A percentile compares a stretch with the other conserved stretches of the same genome.
phyloP scores from a whole-genome alignment of 306 rosid species.

The Prosopis cineraria region DNA sequence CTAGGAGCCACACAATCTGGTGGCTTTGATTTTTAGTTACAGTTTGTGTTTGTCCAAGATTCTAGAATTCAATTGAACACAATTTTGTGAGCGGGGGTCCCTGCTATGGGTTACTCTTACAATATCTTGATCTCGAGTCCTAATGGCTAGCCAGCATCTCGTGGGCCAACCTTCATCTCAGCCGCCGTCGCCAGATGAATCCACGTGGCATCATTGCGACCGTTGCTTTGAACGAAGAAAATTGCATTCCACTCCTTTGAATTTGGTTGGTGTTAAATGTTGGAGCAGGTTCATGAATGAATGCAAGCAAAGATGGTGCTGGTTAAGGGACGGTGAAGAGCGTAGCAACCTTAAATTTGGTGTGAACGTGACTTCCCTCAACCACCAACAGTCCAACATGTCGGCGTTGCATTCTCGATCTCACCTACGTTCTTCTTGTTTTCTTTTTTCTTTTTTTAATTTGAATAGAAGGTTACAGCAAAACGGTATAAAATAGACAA shows the following conservation, averaged over 20 bases:
- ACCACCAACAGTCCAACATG: constrained; percentile 17
- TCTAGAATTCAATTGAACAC: constrained; percentile 1
- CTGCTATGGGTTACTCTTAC: constrained; percentile 4
- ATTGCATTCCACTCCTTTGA: background rate
- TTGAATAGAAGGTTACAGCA: no score
- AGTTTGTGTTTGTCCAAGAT: constrained; percentile 4
- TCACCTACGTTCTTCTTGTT: background rate
- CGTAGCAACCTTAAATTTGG: constrained; percentile 8
- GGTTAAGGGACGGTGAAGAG: no score
- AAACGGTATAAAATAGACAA: no score
- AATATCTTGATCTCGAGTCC: constrained; percentile 42
- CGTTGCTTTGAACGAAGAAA: background rate
- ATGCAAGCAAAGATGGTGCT: background rate
- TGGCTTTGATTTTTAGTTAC: constrained; percentile 54
- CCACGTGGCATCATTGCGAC: constrained; percentile 11
- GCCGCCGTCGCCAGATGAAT: background rate
- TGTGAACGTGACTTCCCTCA: constrained; percentile 26
- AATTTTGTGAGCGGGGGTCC: constrained; percentile 28
- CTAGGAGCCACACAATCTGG: constrained; percentile 55
- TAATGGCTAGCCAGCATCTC: constrained; percentile 28
- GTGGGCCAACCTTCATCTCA: constrained; percentile 34
- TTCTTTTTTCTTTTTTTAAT: background rate
- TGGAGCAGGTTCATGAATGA: no score
- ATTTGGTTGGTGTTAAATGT: background rate
- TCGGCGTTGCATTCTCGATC: constrained; percentile 21